A percentile compares a stretch with the other conserved stretches of the same genome.
These are phyloP conservation scores for Smithsoniella earleae DNA, from an alignment of 163 green algal species.

Conservation along the genomic window DNA sequence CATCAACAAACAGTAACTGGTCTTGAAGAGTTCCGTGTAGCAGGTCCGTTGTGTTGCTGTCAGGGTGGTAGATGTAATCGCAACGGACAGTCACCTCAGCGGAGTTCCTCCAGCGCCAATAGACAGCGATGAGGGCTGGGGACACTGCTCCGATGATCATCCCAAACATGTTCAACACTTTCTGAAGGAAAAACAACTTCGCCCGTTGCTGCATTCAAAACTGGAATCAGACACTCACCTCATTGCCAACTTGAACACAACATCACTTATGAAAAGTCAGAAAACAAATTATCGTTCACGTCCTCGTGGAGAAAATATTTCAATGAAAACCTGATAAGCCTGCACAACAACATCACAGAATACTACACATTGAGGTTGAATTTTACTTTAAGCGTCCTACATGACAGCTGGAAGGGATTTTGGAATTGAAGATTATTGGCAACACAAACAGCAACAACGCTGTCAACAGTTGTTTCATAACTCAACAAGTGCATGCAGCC, in stretches of 20 bases:
- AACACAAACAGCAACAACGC: no score
- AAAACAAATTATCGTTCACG: no score
- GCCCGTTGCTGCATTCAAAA: not conserved
- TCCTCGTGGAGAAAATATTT: not conserved
- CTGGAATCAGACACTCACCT: not conserved
- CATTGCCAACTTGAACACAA: no score
- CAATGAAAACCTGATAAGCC: not conserved
- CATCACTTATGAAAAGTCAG: no score
- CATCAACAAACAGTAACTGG: constrained; percentile 17
- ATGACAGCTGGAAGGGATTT: no score
- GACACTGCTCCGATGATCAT: constrained; percentile 34
- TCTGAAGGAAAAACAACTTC: constrained; percentile 36
- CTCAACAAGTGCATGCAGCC: no score
- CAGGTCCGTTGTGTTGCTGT: not conserved
- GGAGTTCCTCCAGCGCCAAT: not conserved
- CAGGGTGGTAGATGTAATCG: not conserved
- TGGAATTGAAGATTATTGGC: no score
- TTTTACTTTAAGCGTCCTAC: no score
- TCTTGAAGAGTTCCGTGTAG: constrained; percentile 4
- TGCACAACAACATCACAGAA: no score
- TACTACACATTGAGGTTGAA: no score
- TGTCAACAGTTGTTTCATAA: no score
- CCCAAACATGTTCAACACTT: constrained; percentile 37
- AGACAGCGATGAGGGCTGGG: constrained; percentile 17
- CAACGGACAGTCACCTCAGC: not conserved